Base-by-base conservation (phyloP, 345 rosid genomes). In the Lepidium didymum region DNA sequence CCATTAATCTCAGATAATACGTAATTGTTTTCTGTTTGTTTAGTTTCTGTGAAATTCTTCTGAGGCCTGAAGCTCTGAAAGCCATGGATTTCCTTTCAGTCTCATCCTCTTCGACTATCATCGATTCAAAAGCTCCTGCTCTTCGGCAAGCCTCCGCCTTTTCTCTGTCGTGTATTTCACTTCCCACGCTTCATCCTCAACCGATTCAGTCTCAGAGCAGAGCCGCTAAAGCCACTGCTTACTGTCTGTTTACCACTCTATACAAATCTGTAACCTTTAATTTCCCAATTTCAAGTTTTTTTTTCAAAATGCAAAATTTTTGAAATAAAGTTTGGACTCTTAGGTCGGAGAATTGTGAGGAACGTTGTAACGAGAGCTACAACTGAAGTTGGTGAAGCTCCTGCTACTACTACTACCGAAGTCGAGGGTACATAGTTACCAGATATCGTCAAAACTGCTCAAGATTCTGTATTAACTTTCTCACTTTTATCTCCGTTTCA, bases 301-400 rank as follows among this genome's bases (percentile, higher is more conserved):
- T n/a, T 7, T 18, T 67, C 4, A 43, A 60, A 44, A 36, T 42
- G 12, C 15, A 0, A 23, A 56, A 41, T 2, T 53, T 62, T 18
- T 3, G 14, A 9, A 49, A 21, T 42, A 44, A 60, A 41, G 54
- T 59, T 54, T 57, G 25, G 2, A 4, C 1, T 41, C 21, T 56
- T 64, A 93, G 98, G 94, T 80, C 86, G 84, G 53, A 92, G 81
- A 87, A 72, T 86, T 41, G 87, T 79, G 55, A 93, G 93, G 73
- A 87, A 82, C 69, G 92, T 87, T 64, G 62, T 82, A 87, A 82
- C 90, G 21, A 82, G 79, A 84, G 91, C 96, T 36, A 84, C 93
- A 1, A 41, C 64, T 1, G 64, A 58, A 4, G 64, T 58, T 8
- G 87, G 87, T 37, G 98, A 85, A 73, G 96, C 80, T 75, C 78